Percentiles rank a stretch among this genome's conserved stretches.
Conservation (phyloP, 345 rosid species). For the Brassica incana region DNA sequence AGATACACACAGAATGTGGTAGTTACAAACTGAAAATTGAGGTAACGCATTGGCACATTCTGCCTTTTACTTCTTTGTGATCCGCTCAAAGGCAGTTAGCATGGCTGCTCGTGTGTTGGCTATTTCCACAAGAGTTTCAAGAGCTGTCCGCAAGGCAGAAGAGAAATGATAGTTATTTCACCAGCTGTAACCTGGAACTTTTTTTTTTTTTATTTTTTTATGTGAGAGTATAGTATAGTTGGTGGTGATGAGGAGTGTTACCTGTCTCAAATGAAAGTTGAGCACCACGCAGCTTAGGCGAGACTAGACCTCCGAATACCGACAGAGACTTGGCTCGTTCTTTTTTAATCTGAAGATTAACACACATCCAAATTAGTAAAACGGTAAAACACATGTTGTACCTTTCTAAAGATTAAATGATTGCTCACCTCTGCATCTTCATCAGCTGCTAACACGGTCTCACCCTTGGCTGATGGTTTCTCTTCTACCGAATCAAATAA, state of each 20-base stretch:
- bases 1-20: background rate
- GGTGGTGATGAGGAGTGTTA: conserved; percentile 29
- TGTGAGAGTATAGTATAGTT: background rate
- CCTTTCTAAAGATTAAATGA: background rate
- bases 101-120: conserved; percentile 67
- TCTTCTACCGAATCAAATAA: conserved; percentile 24
- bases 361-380: conserved; percentile 21
- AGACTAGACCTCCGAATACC: conserved; percentile 78
- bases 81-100: conserved; percentile 52
- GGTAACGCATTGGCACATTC: conserved; percentile 1
- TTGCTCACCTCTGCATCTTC: conserved; percentile 37
- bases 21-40: background rate
- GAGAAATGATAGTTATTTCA: background rate
- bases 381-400: background rate
- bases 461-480: conserved; percentile 24
- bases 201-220: background rate
- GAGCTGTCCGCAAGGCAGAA: conserved; percentile 46
- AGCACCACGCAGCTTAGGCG: conserved; percentile 82
- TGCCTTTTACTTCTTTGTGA: conserved; percentile 35
- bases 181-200: background rate
- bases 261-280: conserved; percentile 93
- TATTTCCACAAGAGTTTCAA: conserved; percentile 76
- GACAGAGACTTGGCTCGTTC: conserved; percentile 67
- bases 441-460: conserved; percentile 26
- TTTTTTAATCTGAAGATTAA: conserved; percentile 55